Base-by-base conservation (phyloP, 192 early-diverging fungal species). In the Phycomyces nitens region DNA sequence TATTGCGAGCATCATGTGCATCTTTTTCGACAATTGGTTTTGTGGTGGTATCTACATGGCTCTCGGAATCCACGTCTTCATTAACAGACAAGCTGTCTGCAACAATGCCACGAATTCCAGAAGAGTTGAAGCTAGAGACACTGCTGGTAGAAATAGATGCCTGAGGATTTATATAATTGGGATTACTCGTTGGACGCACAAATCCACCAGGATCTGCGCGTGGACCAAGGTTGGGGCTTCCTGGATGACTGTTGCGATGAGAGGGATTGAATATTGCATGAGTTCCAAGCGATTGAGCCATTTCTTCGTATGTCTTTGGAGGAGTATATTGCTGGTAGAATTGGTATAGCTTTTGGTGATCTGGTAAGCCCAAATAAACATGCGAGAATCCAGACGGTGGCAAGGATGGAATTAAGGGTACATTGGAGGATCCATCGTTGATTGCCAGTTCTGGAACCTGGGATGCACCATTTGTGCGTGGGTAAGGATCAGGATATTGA, bases 271-370 rank as follows among this genome's bases (percentile, higher is more conserved):
- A 72, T 0, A 72, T 60, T 16, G 70, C 70, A 21, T 24, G 50
- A 23, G 68, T 42, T 5, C 47, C 20, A n/a, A 56, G 29, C 10
- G 40, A 40, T 10, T 26, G 44, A 12, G 65, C 54, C 47, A 65
- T 62, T 63, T 72, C 70, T 23, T 72, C 70, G n/a, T 66, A 72
- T 2, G 64, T 22, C n/a, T 57, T 66, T 22, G 64, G 64, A 6
- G 70, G 70, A 2, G 59, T 53, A 18, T 72, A 72, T 2, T 72
- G 47, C 14, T 58, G 40, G 39, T 71, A 71, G 21, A 71, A 71
- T n/a, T 71, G 69, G 39, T 71, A 71, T 14, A 65, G 39, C 38
- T 71, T 64, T 43, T 66, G 70, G 12, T 62, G 60, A 23, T 72
- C 58, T 20, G 54, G 64, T 3, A 62, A 55, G 29, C 59, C 60